Base-by-base conservation (phyloP, 108 stramenopile species). In the Stephanodiscus triporus region DNA sequence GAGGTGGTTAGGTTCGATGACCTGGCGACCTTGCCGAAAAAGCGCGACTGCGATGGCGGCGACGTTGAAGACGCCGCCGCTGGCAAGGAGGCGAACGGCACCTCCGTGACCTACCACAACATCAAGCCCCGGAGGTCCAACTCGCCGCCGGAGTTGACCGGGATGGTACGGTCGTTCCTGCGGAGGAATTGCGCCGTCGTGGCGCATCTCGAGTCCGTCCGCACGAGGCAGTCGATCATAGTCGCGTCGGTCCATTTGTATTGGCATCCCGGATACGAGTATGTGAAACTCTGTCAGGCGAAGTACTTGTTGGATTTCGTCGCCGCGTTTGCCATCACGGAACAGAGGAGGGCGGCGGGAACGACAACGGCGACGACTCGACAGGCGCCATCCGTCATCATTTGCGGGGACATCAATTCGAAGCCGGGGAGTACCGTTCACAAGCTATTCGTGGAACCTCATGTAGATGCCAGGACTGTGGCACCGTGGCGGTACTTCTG, bases 231-330 rank as follows among this genome's bases (percentile, higher is more conserved):
- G 72, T 64, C 64, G 10, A 40, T 92, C 2, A 75, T 90, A 10
- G 75, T 95, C 9, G 89, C 83, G 26, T 87, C 85, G 29, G 81
- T 81, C n/a, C 94, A 95, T 78, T 72, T 95, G 40, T 92, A 88
- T 72, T 95, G 94, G 94, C 81, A 95, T 85, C 94, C 93, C 10
- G 82, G 79, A 32, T 91, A 85, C 68, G 91, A 90, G 73, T 91
- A 94, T 53, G 91, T 94, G 43, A 94, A 94, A 50, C 68, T 87
- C 43, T 72, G 87, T 68, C 89, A 67, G 76, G 88, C 77, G 5
- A 83, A 82, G 67, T 83, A 75, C 70, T 82, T 90, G 65, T 56
- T 87, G 38, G 90, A 95, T 70, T 87, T 86, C 60, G 75, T 81
- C 45, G 84, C 82, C 10, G 29, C 29, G 36, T 87, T 86, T 66